Percentiles rank a stretch among this genome's conserved stretches.
Conservation (phyloP, 257 asterid species). For the Forsythia suspensa region DNA sequence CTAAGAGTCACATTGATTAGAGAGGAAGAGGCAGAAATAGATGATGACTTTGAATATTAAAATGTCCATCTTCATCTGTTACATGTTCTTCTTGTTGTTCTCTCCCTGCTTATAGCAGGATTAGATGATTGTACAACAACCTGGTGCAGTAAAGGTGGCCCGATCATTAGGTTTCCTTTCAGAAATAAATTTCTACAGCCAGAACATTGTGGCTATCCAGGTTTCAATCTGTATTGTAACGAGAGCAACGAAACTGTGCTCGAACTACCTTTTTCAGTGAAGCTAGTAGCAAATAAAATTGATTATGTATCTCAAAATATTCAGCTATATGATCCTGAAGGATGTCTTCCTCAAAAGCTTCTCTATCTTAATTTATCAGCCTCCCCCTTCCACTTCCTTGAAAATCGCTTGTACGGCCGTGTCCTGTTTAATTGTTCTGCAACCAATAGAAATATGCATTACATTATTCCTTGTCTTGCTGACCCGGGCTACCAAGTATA, state of each 20-base stretch:
- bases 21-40: not conserved
- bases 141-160: conserved; percentile 11
- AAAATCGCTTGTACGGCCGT: not conserved
- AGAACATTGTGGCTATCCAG: conserved; percentile 18
- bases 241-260: not conserved
- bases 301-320: conserved; percentile 14
- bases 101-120: not conserved
- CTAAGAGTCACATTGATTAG: not conserved
- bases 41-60: not conserved
- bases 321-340: conserved; percentile 3
- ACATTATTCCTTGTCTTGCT: conserved; percentile 33
- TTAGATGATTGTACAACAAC: not conserved
- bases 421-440: conserved; percentile 36
- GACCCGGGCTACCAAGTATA: conserved; percentile 15
- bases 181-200: not conserved
- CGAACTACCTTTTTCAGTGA: not conserved
- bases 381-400: conserved; percentile 19
- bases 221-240: conserved; percentile 17
- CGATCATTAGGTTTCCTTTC: conserved; percentile 20
- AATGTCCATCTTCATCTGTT: not conserved
- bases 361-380: conserved; percentile 20
- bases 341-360: conserved; percentile 20
- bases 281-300: not conserved
- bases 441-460: not conserved
- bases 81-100: not conserved